A percentile compares a stretch with the other conserved stretches of the same genome.
phyloP scores from a whole-genome alignment of 805 yeast species.

The Kodamaea nitidulidarum region DNA sequence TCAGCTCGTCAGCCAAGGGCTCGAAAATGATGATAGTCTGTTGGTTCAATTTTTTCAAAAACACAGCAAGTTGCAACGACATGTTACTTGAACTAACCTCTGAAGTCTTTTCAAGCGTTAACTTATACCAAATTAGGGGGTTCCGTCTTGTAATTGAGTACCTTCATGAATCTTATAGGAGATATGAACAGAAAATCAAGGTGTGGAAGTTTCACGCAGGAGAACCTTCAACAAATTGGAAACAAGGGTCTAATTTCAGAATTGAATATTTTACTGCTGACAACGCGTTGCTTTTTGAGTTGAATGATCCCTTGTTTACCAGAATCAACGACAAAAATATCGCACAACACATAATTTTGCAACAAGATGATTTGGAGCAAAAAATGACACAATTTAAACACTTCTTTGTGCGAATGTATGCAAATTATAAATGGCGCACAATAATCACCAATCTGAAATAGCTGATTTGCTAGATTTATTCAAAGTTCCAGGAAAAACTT shows the following conservation, averaged over 20 bases:
- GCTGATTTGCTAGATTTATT: neutral
- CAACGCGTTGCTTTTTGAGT: neutral
- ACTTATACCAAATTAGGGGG: conserved; percentile 7
- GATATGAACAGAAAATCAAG: conserved; percentile 1
- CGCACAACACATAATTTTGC: neutral
- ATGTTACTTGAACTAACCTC: conserved; percentile 11
- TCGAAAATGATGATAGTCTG: conserved; percentile 7
- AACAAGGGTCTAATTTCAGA: neutral
- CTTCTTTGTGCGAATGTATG: conserved; percentile 6
- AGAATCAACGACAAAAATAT: neutral
- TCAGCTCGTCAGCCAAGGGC: neutral
- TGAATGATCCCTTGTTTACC: neutral
- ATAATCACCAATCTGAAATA: too few species aligned
- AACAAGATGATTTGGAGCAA: neutral
- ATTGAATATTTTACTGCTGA: conserved; percentile 1
- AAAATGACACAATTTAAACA: conserved; percentile 3
- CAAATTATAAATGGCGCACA: neutral
- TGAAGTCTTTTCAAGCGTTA: conserved; percentile 7
- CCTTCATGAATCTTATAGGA: conserved; percentile 14
- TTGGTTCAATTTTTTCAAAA: conserved; percentile 15
- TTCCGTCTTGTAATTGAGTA: conserved; percentile 13
- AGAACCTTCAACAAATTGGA: neutral
- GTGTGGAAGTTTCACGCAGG: neutral
- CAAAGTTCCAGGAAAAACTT: too few species aligned
- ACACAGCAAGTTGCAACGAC: conserved; percentile 11